Evolutionary conservation across 169 alveolate species (phyloP).

Genomic region (Condylostoma magnum): DNA sequence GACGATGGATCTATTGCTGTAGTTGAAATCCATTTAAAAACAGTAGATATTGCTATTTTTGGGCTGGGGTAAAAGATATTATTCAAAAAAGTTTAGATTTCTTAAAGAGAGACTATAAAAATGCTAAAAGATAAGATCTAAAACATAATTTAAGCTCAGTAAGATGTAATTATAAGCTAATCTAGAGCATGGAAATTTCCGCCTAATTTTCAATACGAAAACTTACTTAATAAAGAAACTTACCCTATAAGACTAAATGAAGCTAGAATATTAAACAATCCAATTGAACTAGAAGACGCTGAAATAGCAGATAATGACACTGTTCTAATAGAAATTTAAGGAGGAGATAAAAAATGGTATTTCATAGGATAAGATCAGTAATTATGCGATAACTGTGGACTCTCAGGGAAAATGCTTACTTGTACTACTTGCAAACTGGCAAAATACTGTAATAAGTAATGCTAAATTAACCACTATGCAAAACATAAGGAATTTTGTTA

Average conservation of each 20-base stretch:
- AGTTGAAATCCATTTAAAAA: conserved; percentile 12
- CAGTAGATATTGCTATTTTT: not conserved
- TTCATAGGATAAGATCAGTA: not conserved
- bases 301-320: conserved; percentile 51
- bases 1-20: conserved; percentile 9
- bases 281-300: conserved; percentile 23
- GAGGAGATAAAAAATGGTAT: not conserved
- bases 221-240: not conserved
- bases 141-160: not conserved
- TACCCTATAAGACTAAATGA: conserved; percentile 14
- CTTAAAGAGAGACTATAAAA: conserved; percentile 33
- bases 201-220: conserved; percentile 13
- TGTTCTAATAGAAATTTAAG: conserved; percentile 26
- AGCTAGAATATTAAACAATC: not conserved
- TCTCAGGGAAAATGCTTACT: not conserved
- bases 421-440: not conserved
- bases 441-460: conserved; percentile 5
- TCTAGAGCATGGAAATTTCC: not conserved
- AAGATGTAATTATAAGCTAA: not conserved
- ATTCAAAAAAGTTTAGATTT: not conserved
- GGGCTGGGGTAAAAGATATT: not conserved
- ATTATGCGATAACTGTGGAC: not conserved
- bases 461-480: not conserved
- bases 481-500: conserved; percentile 2
- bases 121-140: conserved; percentile 28